Conservation (phyloP, 306 rosid species). For the Argentina anserina region DNA sequence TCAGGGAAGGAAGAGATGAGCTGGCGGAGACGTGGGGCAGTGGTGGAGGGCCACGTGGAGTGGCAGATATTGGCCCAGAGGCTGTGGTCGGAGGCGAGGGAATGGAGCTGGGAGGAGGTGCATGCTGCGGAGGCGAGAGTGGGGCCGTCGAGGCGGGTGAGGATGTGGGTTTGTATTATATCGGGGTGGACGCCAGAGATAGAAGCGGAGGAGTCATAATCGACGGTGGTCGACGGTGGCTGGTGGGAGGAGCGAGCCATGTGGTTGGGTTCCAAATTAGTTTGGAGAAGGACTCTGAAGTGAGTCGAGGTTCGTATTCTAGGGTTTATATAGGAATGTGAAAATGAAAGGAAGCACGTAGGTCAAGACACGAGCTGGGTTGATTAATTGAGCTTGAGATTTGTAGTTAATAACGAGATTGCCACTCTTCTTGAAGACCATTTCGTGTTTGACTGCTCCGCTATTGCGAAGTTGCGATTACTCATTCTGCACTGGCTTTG, state of each 20-base stretch:
- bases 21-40: conserved; percentile 37
- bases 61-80: conserved; percentile 60
- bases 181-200: conserved; percentile 56
- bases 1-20: conserved; percentile 46
- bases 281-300: not conserved
- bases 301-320: not conserved
- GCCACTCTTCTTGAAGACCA: not conserved
- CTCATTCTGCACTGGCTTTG: not conserved
- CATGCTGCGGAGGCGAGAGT: conserved; percentile 51
- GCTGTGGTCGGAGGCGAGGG: conserved; percentile 31
- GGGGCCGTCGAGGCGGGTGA: conserved; percentile 69
- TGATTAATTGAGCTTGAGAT: not conserved
- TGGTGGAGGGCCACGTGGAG: conserved; percentile 74
- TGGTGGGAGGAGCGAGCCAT: not conserved
- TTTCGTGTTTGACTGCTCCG: not conserved
- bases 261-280: not conserved
- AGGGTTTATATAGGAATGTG: not conserved
- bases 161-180: conserved; percentile 54
- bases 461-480: no score
- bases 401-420: not conserved
- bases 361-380: not conserved
- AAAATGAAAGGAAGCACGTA: not conserved
- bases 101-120: conserved; percentile 47
- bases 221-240: conserved; percentile 10
- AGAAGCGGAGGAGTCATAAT: conserved; percentile 18